Conservation (phyloP, 805 yeast genomes). For the Tetrapisispora arboricola region DNA sequence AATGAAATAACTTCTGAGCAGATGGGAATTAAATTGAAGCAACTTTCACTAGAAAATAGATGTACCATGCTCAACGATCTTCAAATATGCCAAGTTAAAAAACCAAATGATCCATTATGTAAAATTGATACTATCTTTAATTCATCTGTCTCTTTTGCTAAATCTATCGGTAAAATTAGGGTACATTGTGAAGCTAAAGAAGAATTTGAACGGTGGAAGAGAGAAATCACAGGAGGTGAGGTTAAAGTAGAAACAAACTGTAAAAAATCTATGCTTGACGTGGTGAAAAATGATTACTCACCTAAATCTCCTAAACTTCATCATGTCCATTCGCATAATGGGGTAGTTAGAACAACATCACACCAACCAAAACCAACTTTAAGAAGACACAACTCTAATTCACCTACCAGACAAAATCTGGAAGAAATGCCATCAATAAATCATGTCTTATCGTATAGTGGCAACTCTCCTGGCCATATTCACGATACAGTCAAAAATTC, state of each 20-base stretch:
- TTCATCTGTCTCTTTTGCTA: conserved; percentile 13
- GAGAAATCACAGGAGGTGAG: conserved; percentile 15
- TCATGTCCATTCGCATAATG: conserved; percentile 5
- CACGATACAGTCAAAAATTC: neutral
- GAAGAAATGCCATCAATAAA: neutral
- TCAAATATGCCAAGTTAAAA: conserved; percentile 5
- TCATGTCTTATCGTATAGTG: conserved; percentile 1
- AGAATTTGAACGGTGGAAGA: conserved; percentile 11
- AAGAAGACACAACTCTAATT: neutral
- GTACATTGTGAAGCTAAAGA: conserved; percentile 5
- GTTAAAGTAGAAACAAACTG: conserved; percentile 3
- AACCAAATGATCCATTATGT: neutral
- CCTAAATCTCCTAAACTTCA: conserved; percentile 2
- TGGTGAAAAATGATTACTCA: conserved; percentile 7
- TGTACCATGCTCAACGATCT: conserved; percentile 7
- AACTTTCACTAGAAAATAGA: conserved; percentile 9
- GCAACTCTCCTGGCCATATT: neutral
- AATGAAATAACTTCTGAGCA: neutral
- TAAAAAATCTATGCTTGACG: conserved; percentile 19
- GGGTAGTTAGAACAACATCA: neutral
- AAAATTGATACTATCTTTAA: conserved; percentile 11
- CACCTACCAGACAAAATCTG: conserved; percentile 1
- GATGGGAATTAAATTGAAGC: conserved; percentile 6
- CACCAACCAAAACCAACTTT: conserved; percentile 10
- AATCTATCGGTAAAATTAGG: conserved; percentile 11